Evolutionary conservation across 2,329 filamentous ascomycete genomes (phyloP).

Genomic region (Xylaria sp.): DNA sequence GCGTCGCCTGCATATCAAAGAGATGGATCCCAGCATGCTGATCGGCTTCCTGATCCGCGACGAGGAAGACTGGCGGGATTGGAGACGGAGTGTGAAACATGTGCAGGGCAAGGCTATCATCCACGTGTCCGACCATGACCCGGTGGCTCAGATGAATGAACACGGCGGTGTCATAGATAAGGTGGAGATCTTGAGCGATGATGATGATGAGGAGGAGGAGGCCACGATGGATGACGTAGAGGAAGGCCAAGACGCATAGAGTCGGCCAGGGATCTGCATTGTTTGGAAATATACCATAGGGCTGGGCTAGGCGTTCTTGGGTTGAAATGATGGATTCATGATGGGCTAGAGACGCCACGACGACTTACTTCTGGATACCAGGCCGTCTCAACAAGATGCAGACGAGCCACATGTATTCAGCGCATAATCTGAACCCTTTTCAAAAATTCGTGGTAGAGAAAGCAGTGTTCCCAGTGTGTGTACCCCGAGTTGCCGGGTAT

Average conservation of each 20-base stretch:
- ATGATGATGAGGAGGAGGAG: constrained; percentile 49
- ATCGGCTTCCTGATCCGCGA: constrained; percentile 88
- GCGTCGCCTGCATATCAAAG: constrained; percentile 79
- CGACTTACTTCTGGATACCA: constrained; percentile 30
- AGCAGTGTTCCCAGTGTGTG: not conserved
- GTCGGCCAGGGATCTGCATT: constrained; percentile 24
- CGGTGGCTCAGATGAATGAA: constrained; percentile 61
- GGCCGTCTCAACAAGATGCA: constrained; percentile 14
- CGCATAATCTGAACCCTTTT: not conserved
- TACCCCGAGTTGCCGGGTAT: not conserved
- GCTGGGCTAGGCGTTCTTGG: constrained; percentile 32
- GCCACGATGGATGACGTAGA: constrained; percentile 1
- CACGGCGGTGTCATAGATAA: constrained; percentile 81
- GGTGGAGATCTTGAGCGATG: constrained; percentile 86
- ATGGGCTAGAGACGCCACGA: constrained; percentile 26
- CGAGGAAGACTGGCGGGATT: constrained; percentile 82
- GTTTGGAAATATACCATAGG: constrained; percentile 23
- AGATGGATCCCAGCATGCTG: constrained; percentile 98
- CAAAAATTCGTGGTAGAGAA: not conserved
- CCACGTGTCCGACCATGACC: constrained; percentile 77
- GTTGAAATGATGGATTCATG: constrained; percentile 16
- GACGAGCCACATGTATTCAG: not conserved
- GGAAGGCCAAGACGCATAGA: constrained; percentile 16
- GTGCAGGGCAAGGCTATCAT: constrained; percentile 85
- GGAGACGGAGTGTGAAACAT: constrained; percentile 77